Conservation (phyloP, 371 early-diverging fungal species). For the Parasitella parasitica region DNA sequence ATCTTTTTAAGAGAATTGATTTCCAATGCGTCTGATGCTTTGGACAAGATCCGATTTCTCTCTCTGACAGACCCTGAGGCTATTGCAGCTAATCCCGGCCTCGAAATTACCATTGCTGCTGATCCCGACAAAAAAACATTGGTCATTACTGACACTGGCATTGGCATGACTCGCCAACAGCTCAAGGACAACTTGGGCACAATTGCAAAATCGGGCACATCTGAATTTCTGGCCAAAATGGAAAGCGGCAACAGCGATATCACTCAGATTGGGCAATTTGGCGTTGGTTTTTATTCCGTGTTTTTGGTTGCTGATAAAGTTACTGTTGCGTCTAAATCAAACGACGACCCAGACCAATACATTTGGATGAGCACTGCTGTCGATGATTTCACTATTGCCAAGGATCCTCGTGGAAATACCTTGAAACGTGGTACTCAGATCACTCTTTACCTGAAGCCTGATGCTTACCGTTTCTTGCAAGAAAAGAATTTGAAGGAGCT, state of each 20-base stretch:
- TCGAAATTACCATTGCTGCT: constrained; percentile 75
- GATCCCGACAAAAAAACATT: constrained; percentile 69
- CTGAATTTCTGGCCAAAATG: constrained; percentile 77
- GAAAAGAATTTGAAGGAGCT: constrained; percentile 62
- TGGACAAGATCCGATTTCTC: constrained; percentile 89
- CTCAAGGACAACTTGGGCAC: constrained; percentile 93
- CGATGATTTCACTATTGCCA: constrained; percentile 80
- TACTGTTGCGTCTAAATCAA: constrained; percentile 89
- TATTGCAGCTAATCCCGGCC: constrained; percentile 53
- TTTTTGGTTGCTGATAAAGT: constrained; percentile 96
- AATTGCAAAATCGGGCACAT: constrained; percentile 91
- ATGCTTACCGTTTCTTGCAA: constrained; percentile 82
- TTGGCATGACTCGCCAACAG: constrained; percentile 96
- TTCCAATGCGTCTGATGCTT: constrained; percentile 95
- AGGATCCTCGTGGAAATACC: constrained; percentile 86
- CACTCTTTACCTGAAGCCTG: constrained; percentile 85
- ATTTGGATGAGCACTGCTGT: constrained; percentile 84
- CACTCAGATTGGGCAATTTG: constrained; percentile 96
- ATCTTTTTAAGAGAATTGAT: constrained; percentile 96
- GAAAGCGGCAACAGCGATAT: constrained; percentile 58
- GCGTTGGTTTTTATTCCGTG: constrained; percentile 96
- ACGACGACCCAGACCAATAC: constrained; percentile 75
- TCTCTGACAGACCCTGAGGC: constrained; percentile 70
- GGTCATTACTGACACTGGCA: constrained; percentile 89
- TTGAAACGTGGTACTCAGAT: constrained; percentile 89